Evolutionary conservation across 1,284 basidiomycete species (phyloP), one percentile per base, ranked within the genome.

Genomic region (Heterobasidion annosum): DNA sequence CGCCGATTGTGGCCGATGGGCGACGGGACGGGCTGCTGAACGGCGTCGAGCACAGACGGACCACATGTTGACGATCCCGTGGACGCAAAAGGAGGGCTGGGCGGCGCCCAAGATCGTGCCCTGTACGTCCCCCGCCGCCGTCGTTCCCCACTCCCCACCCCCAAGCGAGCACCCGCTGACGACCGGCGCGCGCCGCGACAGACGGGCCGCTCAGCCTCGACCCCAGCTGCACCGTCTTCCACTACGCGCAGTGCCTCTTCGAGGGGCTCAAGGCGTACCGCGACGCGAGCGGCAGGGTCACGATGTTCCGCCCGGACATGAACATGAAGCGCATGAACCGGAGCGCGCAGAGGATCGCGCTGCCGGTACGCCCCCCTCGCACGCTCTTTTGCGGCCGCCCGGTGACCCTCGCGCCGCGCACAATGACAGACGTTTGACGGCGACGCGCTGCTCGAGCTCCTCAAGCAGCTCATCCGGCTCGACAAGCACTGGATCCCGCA

Each of bases 211-310:
- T 98, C 32, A 65, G 71, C 32, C 74, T 98, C 18, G 84, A 91
- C 56, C 96, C 96, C 8, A 88, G 89, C 57, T 80, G 83, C 10
- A 91, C 91, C 57, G 93, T 97, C 35, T 78, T 99, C 59, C 96
- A 99, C 71, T 99, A 99, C 71, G 95, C 94, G 0, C 88, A 90
- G 63, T 81, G 83, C 34, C 67, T 91, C 54, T 99, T 99, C 64
- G 96, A 99, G 68, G 96, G 96, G 25, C 83, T 98, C 81, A 99
- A 99, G 69, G 96, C 95, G 0, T 99, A 98, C 74, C 79, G 87
- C 55, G 85, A 90, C 61, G 73, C 82, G 51, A 75, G 85, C 49
- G 94, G 91, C 19, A 83, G 81, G 51, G 81, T 97, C 12, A 85
- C 91, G 12, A 72, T 99, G 58, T 99, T 99, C 79, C 78, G 97